Percentiles rank a stretch among this genome's conserved stretches.
These are phyloP conservation scores for Leptographium procerum DNA, from an alignment of 2,329 filamentous ascomycete genomes.

Conservation along the genomic window DNA sequence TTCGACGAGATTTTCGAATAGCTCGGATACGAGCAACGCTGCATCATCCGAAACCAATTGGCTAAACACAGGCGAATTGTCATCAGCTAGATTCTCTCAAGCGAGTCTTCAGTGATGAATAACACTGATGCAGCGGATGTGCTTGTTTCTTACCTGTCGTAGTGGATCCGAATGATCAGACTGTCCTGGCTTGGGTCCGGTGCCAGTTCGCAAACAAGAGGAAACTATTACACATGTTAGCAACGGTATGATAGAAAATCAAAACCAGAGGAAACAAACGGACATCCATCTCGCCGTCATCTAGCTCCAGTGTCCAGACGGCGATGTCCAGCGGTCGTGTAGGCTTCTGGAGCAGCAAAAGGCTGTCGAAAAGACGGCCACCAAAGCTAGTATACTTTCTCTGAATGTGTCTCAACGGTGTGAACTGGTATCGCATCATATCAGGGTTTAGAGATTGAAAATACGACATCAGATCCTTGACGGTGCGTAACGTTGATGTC, in stretches of 20 bases:
- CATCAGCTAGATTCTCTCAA: not conserved
- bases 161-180: slow-evolving; percentile 52
- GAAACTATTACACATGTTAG: slow-evolving; percentile 32
- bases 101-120: slow-evolving; percentile 3
- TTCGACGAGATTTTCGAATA: slow-evolving; percentile 10
- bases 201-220: slow-evolving; percentile 64
- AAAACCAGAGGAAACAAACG: slow-evolving; percentile 14
- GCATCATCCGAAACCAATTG: not conserved
- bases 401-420: slow-evolving; percentile 62
- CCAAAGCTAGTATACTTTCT: slow-evolving; percentile 29
- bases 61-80: not conserved
- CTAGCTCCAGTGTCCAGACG: slow-evolving; percentile 46
- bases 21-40: not conserved
- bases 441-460: slow-evolving; percentile 33
- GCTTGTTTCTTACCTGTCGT: slow-evolving; percentile 32
- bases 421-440: slow-evolving; percentile 59
- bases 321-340: slow-evolving; percentile 40
- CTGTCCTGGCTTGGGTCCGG: slow-evolving; percentile 41
- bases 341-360: slow-evolving; percentile 67
- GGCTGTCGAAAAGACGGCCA: slow-evolving; percentile 59
- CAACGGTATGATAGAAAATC: not conserved
- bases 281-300: slow-evolving; percentile 57
- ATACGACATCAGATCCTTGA: slow-evolving; percentile 34
- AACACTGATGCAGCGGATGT: not conserved
- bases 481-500: slow-evolving; percentile 34